Conservation (phyloP, 345 rosid genomes). For the Eucalyptus tenuipes region DNA sequence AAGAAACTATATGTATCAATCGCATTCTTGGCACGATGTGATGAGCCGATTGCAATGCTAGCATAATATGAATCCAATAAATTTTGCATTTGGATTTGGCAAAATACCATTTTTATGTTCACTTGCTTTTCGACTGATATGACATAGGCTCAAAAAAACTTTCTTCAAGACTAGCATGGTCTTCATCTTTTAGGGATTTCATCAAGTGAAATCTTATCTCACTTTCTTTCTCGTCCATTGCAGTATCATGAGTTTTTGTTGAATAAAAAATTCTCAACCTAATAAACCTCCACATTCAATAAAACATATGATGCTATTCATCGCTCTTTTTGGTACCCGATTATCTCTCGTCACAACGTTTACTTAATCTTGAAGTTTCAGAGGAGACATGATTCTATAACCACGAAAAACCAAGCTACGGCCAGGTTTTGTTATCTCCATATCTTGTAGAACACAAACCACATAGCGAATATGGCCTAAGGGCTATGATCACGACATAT, state of each 20-base stretch:
- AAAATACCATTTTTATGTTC: background rate
- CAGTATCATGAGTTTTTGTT: background rate
- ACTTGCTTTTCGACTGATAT: background rate
- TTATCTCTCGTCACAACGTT: background rate
- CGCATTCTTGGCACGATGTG: background rate
- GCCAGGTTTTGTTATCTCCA: background rate
- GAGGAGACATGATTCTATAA: background rate
- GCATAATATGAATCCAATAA: background rate
- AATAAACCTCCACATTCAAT: background rate
- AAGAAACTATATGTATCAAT: background rate
- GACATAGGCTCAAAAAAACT: background rate
- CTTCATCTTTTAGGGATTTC: background rate
- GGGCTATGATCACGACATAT: background rate
- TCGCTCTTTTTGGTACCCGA: background rate
- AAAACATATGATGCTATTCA: background rate
- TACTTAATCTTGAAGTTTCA: background rate
- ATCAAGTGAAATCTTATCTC: background rate
- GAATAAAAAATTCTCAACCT: background rate
- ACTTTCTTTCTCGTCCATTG: background rate
- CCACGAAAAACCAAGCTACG: background rate
- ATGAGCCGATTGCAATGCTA: rapidly evolving
- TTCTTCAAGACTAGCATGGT: background rate
- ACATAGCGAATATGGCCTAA: background rate
- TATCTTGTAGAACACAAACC: background rate
- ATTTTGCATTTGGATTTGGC: background rate